These are phyloP conservation scores for Geranomyces variabilis DNA, from an alignment of 192 early-diverging fungal species.

Conservation along the genomic window DNA sequence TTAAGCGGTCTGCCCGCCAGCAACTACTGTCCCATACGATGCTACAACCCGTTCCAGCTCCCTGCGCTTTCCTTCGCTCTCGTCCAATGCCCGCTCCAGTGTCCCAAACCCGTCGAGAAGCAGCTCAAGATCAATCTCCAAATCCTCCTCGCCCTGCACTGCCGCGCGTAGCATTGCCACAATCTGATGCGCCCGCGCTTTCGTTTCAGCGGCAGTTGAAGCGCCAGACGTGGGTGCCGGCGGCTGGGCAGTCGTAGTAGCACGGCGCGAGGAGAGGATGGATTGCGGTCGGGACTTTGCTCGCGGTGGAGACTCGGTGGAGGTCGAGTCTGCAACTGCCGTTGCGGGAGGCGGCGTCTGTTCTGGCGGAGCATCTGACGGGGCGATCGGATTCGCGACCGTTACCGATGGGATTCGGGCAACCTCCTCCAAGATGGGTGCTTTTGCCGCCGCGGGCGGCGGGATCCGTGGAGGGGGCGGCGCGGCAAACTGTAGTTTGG, in stretches of 20 bases:
- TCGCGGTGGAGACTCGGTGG: background rate
- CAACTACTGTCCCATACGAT: background rate
- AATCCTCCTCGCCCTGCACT: slow-evolving; percentile 16
- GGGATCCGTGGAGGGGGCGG: slow-evolving; percentile 3
- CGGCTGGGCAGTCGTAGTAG: background rate
- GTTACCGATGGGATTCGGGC: no score
- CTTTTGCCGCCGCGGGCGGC: background rate
- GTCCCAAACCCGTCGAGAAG: slow-evolving; percentile 20
- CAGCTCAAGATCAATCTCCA: slow-evolving; percentile 17
- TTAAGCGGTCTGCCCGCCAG: no score
- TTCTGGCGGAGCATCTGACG: background rate
- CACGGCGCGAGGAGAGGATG: background rate
- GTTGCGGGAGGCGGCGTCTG: background rate
- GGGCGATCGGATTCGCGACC: background rate
- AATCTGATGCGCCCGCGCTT: slow-evolving; percentile 13
- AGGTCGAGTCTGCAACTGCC: background rate
- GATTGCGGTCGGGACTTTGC: background rate
- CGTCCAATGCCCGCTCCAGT: slow-evolving; percentile 12
- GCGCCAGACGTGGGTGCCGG: background rate
- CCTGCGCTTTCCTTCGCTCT: slow-evolving; percentile 4
- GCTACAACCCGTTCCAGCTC: slow-evolving; percentile 8
- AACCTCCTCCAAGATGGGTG: background rate
- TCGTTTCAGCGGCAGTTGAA: background rate
- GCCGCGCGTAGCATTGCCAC: slow-evolving; percentile 5
- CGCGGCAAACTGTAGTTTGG: slow-evolving; percentile 10